Evolutionary conservation across 2,329 filamentous ascomycete genomes (phyloP), one percentile per base, ranked within the genome.

Genomic region (Corynespora cassiicola): DNA sequence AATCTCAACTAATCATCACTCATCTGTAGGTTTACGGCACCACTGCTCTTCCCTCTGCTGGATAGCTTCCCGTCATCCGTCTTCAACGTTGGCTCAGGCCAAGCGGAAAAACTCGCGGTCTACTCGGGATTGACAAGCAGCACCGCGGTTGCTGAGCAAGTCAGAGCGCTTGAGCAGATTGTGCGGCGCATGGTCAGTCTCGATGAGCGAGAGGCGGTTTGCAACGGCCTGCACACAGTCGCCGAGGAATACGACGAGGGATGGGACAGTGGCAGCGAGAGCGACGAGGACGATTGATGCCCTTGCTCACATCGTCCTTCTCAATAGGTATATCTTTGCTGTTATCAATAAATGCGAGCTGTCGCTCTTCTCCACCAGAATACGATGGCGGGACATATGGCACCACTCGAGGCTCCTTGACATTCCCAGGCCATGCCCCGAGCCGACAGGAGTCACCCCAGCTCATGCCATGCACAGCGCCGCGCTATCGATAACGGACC

Each of bases 231-330:
- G 24, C 84, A 87, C 16, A 86, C 88, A 43, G 84, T 97, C 56
- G 86, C 87, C 1, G 91, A 96, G 59, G 88, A 88, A 43, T 97
- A 96, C 65, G 84, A 89, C 53, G 88, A 94, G 45, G 90, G 90
- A 2, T 96, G 89, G 88, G 84, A 83, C 9, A 90, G 86, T 57
- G 89, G 84, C 24, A 56, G 50, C 30, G 63, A 66, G 27, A 87
- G 88, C 53, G 78, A 83, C 7, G 85, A 82, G 14, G 84, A 89
- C 41, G 85, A 89, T 31, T 73, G 52, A 50, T 31, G 14, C 20
- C 9, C 15, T 14, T 10, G 14, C 20, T 17, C 12, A 11, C 15
- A 36, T 19, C n/a, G 7, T 12, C 22, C 32, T 37, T 17, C 29
- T 29, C n/a, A 24, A 6, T 32, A 28, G 31, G 31, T 25, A 12